Evolutionary conservation across 805 yeast genomes (phyloP).

Genomic region (Suhomyces pyralidae): DNA sequence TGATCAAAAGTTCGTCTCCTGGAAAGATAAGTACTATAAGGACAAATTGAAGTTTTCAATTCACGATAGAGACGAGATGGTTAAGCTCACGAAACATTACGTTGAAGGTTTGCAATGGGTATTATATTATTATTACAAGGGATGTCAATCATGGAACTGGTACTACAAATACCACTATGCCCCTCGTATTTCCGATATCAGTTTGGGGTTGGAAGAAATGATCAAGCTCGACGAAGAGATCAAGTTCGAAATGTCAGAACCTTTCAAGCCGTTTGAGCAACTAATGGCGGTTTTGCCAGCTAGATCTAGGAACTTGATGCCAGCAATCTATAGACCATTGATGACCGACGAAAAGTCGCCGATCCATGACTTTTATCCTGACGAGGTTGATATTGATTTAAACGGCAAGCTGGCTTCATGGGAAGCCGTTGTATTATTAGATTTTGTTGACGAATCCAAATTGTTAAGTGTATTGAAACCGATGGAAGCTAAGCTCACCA

Average conservation of each 20-base stretch:
- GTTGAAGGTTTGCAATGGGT: slow-evolving; percentile 98
- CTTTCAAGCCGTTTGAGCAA: slow-evolving; percentile 92
- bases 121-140: slow-evolving; percentile 81
- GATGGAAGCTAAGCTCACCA: slow-evolving; percentile 54
- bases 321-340: slow-evolving; percentile 68
- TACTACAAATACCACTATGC: slow-evolving; percentile 85
- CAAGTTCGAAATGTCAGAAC: slow-evolving; percentile 64
- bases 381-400: slow-evolving; percentile 80
- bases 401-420: slow-evolving; percentile 95
- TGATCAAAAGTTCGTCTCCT: slow-evolving; percentile 66
- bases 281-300: slow-evolving; percentile 97
- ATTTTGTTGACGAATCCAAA: slow-evolving; percentile 84
- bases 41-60: slow-evolving; percentile 73
- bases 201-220: slow-evolving; percentile 63
- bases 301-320: slow-evolving; percentile 78
- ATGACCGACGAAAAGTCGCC: slow-evolving; percentile 88
- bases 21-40: slow-evolving; percentile 86
- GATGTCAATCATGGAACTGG: slow-evolving; percentile 97
- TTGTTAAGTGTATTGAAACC: slow-evolving; percentile 72
- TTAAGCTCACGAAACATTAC: slow-evolving; percentile 72
- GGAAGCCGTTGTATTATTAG: slow-evolving; percentile 94
- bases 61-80: slow-evolving; percentile 55
- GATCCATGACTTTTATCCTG: slow-evolving; percentile 86
- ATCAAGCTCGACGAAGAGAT: slow-evolving; percentile 34
- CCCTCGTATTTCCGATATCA: slow-evolving; percentile 88